Percentiles rank a stretch among this genome's conserved stretches.
phyloP scores from a whole-genome alignment of 148 eudicot species.

The Dianthus caryophyllus region DNA sequence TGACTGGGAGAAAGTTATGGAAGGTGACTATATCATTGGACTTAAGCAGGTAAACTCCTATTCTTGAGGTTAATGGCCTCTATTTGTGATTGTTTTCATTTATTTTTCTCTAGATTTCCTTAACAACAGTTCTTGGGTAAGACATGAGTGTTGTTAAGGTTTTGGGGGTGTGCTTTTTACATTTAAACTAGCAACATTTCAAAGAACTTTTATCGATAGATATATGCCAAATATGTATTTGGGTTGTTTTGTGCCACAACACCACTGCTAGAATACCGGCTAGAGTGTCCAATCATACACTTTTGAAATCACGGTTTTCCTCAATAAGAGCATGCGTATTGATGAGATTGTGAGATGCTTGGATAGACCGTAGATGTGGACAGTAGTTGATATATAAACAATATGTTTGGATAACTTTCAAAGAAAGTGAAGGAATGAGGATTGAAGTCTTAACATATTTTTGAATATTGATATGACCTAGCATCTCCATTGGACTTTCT shows the following conservation, averaged over 20 bases:
- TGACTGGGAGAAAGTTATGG: constrained; percentile 96
- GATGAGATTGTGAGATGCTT: too few species aligned
- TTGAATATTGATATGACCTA: constrained; percentile 1
- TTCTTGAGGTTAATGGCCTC: constrained; percentile 8
- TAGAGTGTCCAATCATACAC: neutral
- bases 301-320: neutral
- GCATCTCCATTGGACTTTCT: constrained; percentile 4
- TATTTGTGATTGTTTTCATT: neutral
- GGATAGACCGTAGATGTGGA: neutral
- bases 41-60: constrained; percentile 67
- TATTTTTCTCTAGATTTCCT: neutral
- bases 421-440: neutral
- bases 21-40: constrained; percentile 92
- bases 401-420: neutral
- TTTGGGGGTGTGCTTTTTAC: neutral
- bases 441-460: neutral
- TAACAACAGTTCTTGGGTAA: neutral
- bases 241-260: neutral
- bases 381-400: constrained; percentile 2
- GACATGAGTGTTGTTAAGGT: neutral
- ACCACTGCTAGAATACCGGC: neutral
- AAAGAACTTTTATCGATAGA: neutral
- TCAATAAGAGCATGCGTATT: neutral
- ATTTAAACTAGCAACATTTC: neutral
- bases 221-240: too few species aligned